Base-by-base conservation (phyloP, 768 basidiomycete genomes). In the Naganishia kalamii region DNA sequence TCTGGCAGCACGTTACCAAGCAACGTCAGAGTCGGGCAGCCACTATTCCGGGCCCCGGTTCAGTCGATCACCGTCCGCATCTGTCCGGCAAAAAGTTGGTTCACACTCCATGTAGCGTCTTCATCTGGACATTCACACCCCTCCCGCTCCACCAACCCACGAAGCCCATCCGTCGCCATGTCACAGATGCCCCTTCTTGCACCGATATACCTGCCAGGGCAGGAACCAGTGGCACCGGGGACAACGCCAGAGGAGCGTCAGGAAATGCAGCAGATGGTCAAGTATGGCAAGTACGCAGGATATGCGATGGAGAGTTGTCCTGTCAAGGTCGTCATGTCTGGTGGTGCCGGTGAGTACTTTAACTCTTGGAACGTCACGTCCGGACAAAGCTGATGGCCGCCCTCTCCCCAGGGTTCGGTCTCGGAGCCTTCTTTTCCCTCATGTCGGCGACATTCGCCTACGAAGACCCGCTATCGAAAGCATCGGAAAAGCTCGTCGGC, bases 391-490 rank as follows among this genome's bases (percentile, higher is more conserved):
- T 46, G 11, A n/a, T 48, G 19, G 13, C 29, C 30, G 11, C 21
- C 19, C 27, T 27, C 37, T 11, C 61, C 23, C 5, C 68, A 96
- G 93, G 94, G 50, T 86, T 98, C 70, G 93, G 84, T 12, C 84
- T 96, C 46, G 94, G 94, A 65, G 92, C 88, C 33, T 92, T 97
- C 82, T 90, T 98, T 80, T 91, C 92, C 1, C 83, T 97, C 65
- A 97, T 98, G 94, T 90, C 89, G 35, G 82, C 92, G 21, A 90
- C 92, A 30, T 93, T 98, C 76, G 87, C 88, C 35, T 94, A 96
- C 75, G 94, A 97, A 77, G 93, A 97, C 76, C 92, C 93, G 12
- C 80, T 90, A 65, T 76, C 77, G 10, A 63, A 75, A 65, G 77
- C 78, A 4, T 75, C 71, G 0, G 47, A 65, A 7, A 70, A 78